phyloP scores from a whole-genome alignment of 106 monocot species.

The Phalaenopsis aphrodite region DNA sequence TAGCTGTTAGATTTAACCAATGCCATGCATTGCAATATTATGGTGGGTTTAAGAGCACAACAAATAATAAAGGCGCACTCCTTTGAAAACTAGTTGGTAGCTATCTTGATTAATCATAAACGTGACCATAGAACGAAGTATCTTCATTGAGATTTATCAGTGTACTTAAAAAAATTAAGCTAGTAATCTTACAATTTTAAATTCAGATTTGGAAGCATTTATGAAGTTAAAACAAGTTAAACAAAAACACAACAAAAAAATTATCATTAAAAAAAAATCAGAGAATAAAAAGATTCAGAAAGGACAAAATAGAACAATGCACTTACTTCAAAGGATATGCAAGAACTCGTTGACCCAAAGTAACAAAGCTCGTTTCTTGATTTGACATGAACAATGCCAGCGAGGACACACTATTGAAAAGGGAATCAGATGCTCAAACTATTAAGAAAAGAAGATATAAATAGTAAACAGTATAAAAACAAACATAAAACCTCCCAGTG shows the following conservation, averaged over 20 bases:
- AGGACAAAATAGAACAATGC: neutral
- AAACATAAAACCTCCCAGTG: constrained; percentile 73
- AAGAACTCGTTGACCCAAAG: constrained; percentile 87
- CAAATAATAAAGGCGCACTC: neutral
- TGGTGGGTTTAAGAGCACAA: neutral
- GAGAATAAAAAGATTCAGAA: neutral
- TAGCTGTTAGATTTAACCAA: neutral
- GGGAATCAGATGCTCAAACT: neutral
- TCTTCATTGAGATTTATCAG: neutral
- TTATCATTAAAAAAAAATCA: neutral
- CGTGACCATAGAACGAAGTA: neutral
- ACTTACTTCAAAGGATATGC: constrained; percentile 93
- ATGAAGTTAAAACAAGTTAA: neutral
- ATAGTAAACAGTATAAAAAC: neutral
- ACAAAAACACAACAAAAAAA: neutral
- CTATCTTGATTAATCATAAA: neutral
- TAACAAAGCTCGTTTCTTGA: constrained; percentile 98
- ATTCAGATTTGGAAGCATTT: neutral
- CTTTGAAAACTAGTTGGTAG: neutral
- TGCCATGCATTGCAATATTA: neutral
- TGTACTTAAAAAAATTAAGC: neutral
- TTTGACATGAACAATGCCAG: constrained; percentile 96
- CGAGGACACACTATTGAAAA: constrained; percentile 69
- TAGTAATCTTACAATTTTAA: neutral
- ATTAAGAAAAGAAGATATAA: neutral